phyloP scores from a whole-genome alignment of 2,329 filamentous ascomycete species.

The Salinomyces thailandicus region DNA sequence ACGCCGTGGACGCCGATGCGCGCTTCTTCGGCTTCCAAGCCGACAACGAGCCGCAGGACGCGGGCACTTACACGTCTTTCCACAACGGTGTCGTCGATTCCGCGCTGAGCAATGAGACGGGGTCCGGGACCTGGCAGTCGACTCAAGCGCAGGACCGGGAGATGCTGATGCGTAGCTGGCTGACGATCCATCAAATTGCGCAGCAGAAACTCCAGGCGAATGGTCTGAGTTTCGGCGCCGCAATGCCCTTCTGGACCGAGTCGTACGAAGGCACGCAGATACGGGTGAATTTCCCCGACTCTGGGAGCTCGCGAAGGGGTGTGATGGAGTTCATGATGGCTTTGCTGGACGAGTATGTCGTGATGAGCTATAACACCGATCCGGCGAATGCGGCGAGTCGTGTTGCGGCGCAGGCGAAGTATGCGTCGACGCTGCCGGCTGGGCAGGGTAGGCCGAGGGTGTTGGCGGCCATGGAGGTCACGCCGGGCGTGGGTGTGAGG shows the following conservation, averaged over 20 bases:
- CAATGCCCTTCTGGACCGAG: conserved; percentile 9
- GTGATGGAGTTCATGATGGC: conserved; percentile 11
- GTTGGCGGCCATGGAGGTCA: neutral
- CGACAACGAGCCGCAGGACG: conserved; percentile 7
- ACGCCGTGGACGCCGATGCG: conserved; percentile 2
- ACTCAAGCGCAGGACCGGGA: conserved; percentile 3
- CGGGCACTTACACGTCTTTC: conserved; percentile 2
- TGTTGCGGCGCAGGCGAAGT: conserved; percentile 5
- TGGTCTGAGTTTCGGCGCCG: conserved; percentile 8
- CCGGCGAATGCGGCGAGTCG: conserved; percentile 2
- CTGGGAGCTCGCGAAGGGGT: neutral
- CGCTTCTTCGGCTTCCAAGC: conserved; percentile 10
- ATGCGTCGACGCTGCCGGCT: conserved; percentile 2
- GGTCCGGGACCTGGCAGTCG: neutral
- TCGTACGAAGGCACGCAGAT: conserved; percentile 6
- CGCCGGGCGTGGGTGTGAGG: neutral
- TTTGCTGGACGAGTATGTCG: conserved; percentile 10
- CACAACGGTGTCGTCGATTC: conserved; percentile 7
- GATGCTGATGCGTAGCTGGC: conserved; percentile 6
- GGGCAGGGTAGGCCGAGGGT: neutral
- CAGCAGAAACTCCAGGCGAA: conserved; percentile 3
- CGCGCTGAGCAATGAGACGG: conserved; percentile 1
- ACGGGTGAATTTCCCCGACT: neutral
- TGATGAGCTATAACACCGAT: conserved; percentile 10
- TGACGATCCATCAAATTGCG: conserved; percentile 2